These are phyloP conservation scores for Suillus spraguei DNA, from an alignment of 768 basidiomycete genomes.

Conservation along the genomic window DNA sequence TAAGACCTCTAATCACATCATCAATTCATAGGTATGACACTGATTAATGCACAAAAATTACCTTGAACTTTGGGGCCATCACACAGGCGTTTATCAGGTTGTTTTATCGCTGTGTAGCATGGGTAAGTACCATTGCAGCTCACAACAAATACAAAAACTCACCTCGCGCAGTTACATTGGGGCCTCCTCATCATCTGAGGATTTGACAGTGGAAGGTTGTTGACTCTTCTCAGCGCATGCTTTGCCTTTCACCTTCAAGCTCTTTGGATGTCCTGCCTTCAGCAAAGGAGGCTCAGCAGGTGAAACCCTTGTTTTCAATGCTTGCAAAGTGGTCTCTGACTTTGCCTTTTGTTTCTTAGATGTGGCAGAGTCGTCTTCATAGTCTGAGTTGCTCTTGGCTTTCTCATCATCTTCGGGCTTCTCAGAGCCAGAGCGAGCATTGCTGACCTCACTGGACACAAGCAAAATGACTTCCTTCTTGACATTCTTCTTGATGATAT, in stretches of 20 bases:
- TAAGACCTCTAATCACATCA: not conserved
- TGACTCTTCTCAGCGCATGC: not conserved
- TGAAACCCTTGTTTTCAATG: not conserved
- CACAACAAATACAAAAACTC: not conserved
- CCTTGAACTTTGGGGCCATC: not conserved
- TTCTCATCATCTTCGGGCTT: not conserved
- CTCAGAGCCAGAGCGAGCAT: constrained; percentile 1
- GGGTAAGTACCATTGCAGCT: not conserved
- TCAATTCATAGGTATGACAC: not conserved
- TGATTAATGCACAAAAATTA: not conserved
- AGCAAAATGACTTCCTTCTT: not conserved
- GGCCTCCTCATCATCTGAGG: not conserved
- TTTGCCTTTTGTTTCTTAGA: not conserved
- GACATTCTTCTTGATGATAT: not conserved
- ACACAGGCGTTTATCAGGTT: not conserved
- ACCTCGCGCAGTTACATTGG: not conserved
- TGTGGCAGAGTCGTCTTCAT: not conserved
- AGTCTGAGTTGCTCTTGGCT: not conserved
- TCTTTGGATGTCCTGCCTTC: not conserved
- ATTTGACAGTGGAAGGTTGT: not conserved
- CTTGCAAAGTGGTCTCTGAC: not conserved
- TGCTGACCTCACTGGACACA: not conserved
- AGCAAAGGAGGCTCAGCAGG: not conserved
- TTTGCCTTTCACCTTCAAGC: not conserved
- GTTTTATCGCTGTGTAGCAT: not conserved